phyloP scores from a whole-genome alignment of 768 basidiomycete species.

The Tylopilus balloui region DNA sequence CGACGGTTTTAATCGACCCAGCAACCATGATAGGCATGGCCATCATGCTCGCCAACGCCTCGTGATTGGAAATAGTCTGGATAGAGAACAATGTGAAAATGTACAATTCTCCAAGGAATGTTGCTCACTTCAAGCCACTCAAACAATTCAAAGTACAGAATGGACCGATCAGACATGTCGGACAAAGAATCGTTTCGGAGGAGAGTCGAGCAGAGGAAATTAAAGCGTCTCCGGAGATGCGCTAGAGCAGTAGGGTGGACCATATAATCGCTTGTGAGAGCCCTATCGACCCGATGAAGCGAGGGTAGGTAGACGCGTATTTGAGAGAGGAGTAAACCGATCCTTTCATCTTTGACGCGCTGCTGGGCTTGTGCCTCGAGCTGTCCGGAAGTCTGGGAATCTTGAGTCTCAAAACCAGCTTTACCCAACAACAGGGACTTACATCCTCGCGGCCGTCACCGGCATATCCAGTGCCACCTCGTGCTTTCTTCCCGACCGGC shows the following conservation, averaged over 20 bases:
- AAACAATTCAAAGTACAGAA: slow-evolving; percentile 84
- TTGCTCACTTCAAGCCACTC: slow-evolving; percentile 82
- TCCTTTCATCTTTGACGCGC: slow-evolving; percentile 64
- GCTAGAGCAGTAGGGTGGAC: slow-evolving; percentile 90
- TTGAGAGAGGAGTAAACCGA: slow-evolving; percentile 60
- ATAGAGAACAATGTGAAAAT: slow-evolving; percentile 4
- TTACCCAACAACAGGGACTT: slow-evolving; percentile 30
- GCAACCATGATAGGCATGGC: slow-evolving; percentile 96
- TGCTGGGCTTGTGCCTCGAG: slow-evolving; percentile 74
- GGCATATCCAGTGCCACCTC: slow-evolving; percentile 84
- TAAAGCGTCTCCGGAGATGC: slow-evolving; percentile 88
- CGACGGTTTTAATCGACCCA: slow-evolving; percentile 59
- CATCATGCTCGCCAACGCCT: slow-evolving; percentile 92
- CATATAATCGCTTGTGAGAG: slow-evolving; percentile 82
- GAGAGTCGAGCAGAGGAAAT: slow-evolving; percentile 78
- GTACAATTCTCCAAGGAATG: not conserved
- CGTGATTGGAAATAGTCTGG: slow-evolving; percentile 89
- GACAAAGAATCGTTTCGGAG: slow-evolving; percentile 88
- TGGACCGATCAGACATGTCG: slow-evolving; percentile 87
- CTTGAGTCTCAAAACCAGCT: slow-evolving; percentile 4
- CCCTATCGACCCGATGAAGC: slow-evolving; percentile 68
- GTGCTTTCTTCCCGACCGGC: slow-evolving; percentile 57
- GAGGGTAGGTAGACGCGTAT: slow-evolving; percentile 86
- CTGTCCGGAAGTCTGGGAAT: slow-evolving; percentile 70
- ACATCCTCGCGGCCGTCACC: slow-evolving; percentile 84